Evolutionary conservation across 257 asterid genomes (phyloP).

Genomic region (Ballota nigra): DNA sequence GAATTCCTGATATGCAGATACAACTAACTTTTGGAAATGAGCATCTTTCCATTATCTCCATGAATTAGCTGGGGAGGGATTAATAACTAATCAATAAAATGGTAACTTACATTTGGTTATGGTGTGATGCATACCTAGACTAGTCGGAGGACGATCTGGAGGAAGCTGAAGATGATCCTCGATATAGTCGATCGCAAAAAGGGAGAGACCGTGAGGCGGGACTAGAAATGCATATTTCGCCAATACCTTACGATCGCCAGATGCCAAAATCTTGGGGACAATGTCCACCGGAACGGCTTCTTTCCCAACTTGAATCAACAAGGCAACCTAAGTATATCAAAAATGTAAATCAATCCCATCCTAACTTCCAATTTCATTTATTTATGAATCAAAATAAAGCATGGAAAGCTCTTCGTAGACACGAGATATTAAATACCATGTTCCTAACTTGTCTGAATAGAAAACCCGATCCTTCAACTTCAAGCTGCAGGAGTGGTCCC

Average conservation of each 20-base stretch:
- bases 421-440: slow-evolving; percentile 53
- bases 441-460: slow-evolving; percentile 89
- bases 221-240: slow-evolving; percentile 59
- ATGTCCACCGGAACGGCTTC: slow-evolving; percentile 74
- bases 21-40: background rate
- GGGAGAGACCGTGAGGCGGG: slow-evolving; percentile 85
- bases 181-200: slow-evolving; percentile 45
- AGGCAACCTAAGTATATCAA: slow-evolving; percentile 54
- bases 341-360: background rate
- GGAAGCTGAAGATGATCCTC: slow-evolving; percentile 70
- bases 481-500: slow-evolving; percentile 88
- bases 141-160: slow-evolving; percentile 46
- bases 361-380: background rate
- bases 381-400: background rate
- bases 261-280: slow-evolving; percentile 58
- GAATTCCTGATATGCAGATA: background rate
- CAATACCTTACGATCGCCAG: slow-evolving; percentile 76
- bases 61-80: background rate
- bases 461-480: slow-evolving; percentile 94
- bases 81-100: slow-evolving; percentile 25
- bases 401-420: background rate
- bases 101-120: slow-evolving; percentile 68
- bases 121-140: slow-evolving; percentile 61
- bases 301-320: slow-evolving; percentile 86
- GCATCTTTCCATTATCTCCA: background rate